A percentile compares a stretch with the other conserved stretches of the same genome.
Conservation (phyloP, 345 rosid species). For the Acer saccharum region DNA sequence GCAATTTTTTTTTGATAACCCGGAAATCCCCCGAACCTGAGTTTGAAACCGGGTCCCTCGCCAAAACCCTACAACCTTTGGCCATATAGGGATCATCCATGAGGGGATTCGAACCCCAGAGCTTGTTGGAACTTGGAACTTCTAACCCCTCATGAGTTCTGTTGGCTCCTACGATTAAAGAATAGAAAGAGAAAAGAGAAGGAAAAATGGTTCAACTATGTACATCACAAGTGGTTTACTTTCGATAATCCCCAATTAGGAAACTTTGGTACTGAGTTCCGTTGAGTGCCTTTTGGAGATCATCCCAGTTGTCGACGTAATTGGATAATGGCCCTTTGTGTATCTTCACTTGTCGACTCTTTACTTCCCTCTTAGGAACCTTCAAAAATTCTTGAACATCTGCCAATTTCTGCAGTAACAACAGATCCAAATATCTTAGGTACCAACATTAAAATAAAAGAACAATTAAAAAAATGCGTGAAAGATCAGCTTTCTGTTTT, state of each 20-base stretch:
- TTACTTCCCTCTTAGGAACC: constrained; percentile 68
- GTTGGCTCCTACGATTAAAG: constrained; percentile 26
- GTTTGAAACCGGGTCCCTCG: too few species aligned
- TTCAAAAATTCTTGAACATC: constrained; percentile 84
- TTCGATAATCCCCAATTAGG: constrained; percentile 53
- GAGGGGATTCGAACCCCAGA: too few species aligned
- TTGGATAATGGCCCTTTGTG: constrained; percentile 75
- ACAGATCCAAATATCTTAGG: not conserved
- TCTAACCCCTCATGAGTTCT: too few species aligned
- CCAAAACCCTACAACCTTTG: too few species aligned
- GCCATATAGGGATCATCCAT: too few species aligned
- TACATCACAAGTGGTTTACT: constrained; percentile 41
- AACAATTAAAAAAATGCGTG: not conserved
- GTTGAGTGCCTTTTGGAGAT: constrained; percentile 60
- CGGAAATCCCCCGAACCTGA: too few species aligned
- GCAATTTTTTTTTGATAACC: constrained; percentile 12
- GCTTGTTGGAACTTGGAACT: too few species aligned
- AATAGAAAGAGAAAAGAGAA: constrained; percentile 21
- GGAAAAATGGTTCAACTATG: constrained; percentile 22
- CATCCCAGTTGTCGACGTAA: constrained; percentile 78
- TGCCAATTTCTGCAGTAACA: constrained; percentile 56
- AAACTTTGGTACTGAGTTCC: constrained; percentile 68
- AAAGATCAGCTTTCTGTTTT: not conserved
- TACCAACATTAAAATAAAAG: constrained; percentile 3
- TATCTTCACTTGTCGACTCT: constrained; percentile 93